Base-by-base conservation (phyloP, 495 filamentous ascomycete genomes). In the Xylaria cubensis region DNA sequence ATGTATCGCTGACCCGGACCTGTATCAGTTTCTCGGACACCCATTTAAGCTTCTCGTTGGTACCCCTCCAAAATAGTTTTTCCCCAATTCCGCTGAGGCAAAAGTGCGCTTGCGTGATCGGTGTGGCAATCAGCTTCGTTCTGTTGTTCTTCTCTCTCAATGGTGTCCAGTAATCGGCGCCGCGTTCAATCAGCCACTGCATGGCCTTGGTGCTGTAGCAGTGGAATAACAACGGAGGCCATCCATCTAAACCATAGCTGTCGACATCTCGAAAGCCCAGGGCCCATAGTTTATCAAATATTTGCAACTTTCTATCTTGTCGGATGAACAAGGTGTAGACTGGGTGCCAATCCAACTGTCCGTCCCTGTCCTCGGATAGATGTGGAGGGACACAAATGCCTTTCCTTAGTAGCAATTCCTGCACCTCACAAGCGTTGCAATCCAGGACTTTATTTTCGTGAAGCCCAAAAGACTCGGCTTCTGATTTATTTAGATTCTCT, bases 101-200 rank as follows among this genome's bases (percentile, higher is more conserved):
- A 64, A 64, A 65, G 50, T 65, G 63, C 63, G 63, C 63, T 65
- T 42, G 62, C 10, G 62, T 64, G 26, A 32, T 1, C 3, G 39
- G 1, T 9, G 6, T n/a, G 4, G 1, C 21, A 41, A 4, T 64
- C 6, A 4, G 2, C 12, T 32, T 32, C 21, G 13, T 19, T 2
- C 6, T 46, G 26, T n/a, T n/a, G n/a, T n/a, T 29, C 26, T 29
- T 29, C 2, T 29, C 26, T 1, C 26, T 29, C 1, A 29, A 29
- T 29, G 26, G 63, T 34, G 63, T 65, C 63, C 63, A 65, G 26
- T 65, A 65, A 15, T 65, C 42, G 15, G 63, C 63, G 21, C 63
- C 63, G 26, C 50, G 63, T 44, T 65, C 63, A 24, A 65, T 65
- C 7, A 65, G 26, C 61, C 63, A 65, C 2, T 8, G 13, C 63